Evolutionary conservation across 192 early-diverging fungal genomes (phyloP), one percentile per base, ranked within the genome.

Genomic region (Backusella tuberculispora): DNA sequence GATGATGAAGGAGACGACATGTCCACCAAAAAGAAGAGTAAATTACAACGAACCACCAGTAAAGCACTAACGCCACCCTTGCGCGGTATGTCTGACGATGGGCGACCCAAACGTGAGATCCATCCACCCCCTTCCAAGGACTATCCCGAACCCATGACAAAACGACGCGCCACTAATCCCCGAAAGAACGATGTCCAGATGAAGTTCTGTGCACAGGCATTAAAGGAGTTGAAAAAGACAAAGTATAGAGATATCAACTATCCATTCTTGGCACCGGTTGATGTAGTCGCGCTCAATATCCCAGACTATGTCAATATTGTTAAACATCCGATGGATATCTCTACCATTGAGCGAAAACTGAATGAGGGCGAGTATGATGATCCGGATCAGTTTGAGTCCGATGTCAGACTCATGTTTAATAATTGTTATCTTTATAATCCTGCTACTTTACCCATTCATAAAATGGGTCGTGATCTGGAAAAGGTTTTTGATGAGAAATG

Each of bases 361-460:
- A 90, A 94, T 48, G 63, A 76, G 45, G 88, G 87, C 5, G 80
- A 85, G 15, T 97, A 97, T 76, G 60, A 75, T 13, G 77, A 76
- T 37, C 80, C 87, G 8, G 86, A 89, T 14, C 92, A 92, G 50
- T 95, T 94, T 72, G 90, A 91, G 74, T 85, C 87, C 1, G 96
- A 97, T 75, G 77, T 91, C 21, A 88, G 89, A 12, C 84, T 96
- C 37, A 94, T 96, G 86, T 89, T 97, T 74, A 83, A 83, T 63
- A 97, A 97, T 83, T 97, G 96, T 83, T 94, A 89, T 66, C 77
- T 82, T 3, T 97, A 93, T 86, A 96, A 97, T 67, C 86, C 90
- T 19, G 83, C 88, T 3, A 87, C 87, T 0, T 79, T 88, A 42
- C 88, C 87, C 0, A 90, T 97, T 0, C 88, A 94, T 78, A 84